Evolutionary conservation across 495 filamentous ascomycete species (phyloP), one percentile per base, ranked within the genome.

Genomic region (Penicillium bovifimosum): DNA sequence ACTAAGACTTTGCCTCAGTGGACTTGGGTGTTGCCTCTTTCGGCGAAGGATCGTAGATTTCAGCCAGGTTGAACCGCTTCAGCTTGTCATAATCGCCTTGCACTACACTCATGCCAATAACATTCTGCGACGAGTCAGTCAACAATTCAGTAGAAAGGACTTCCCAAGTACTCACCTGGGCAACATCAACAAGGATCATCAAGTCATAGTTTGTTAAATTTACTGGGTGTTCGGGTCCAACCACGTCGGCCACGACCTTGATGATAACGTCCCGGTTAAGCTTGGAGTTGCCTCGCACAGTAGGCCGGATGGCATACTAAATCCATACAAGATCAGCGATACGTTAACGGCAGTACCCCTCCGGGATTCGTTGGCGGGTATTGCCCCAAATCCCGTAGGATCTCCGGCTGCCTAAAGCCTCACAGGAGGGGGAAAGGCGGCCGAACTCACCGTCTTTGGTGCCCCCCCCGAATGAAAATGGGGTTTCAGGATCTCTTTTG

Each of bases 221-320:
- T 46, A 97, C 93, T 17, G 82, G 86, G 64, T 97, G 95, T 29
- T 76, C 71, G 8, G 73, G 63, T 0, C 86, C 86, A 20, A 88
- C 84, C 10, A 74, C 68, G 29, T 77, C 75, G 2, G 93, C 93
- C 27, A 96, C 78, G 33, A 80, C 81, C 56, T 87, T 83, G 66
- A 99, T 97, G 40, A 97, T 72, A 5, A 66, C 63, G 52, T 90
- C 83, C 39, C 93, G 76, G 55, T 80, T 86, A 52, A 96, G 77
- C 10, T 77, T 80, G 41, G 77, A 83, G 60, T 96, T 87, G 63
- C 90, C 86, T 49, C 95, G 83, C 38, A 91, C 78, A 4, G 80
- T 85, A 32, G 90, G 87, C 7, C 91, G 87, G 53, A 99, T 96
- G 17, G 93, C 93, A 61, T 90, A 98, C 88, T 96, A 60, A 31